Evolutionary conservation across 176 grass and related monocot genomes (phyloP).

Genomic region (Tillandsia leiboldiana): DNA sequence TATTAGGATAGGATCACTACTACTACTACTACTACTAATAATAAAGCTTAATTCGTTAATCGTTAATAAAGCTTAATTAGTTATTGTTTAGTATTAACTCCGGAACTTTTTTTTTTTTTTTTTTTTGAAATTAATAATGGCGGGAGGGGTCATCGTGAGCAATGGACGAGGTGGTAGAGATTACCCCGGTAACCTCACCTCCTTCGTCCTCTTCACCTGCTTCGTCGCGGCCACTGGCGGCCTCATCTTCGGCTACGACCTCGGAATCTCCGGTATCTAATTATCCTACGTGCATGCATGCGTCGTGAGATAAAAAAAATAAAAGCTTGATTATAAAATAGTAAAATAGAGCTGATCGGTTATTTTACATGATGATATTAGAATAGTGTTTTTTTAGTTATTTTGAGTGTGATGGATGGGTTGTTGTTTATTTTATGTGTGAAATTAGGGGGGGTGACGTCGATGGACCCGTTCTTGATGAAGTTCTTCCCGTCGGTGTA

Average conservation of each 20-base stretch:
- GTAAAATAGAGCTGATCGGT: background rate
- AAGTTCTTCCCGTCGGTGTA: slow-evolving; percentile 89
- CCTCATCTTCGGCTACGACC: slow-evolving; percentile 93
- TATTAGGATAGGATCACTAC: too few species aligned
- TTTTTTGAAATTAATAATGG: slow-evolving; percentile 26
- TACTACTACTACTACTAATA: background rate
- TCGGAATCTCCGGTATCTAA: slow-evolving; percentile 76
- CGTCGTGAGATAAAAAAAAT: background rate
- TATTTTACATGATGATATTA: background rate
- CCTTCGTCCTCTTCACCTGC: slow-evolving; percentile 79
- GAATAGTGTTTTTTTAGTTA: too few species aligned
- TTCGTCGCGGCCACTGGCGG: slow-evolving; percentile 89
- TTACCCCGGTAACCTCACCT: slow-evolving; percentile 80
- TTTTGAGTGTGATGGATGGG: too few species aligned
- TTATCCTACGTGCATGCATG: background rate
- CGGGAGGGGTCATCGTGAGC: slow-evolving; percentile 57
- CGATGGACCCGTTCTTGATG: slow-evolving; percentile 65
- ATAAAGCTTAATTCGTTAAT: too few species aligned
- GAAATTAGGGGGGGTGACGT: slow-evolving; percentile 71
- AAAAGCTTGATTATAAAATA: background rate
- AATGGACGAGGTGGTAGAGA: slow-evolving; percentile 39
- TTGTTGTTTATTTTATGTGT: background rate
- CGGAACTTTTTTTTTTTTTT: background rate
- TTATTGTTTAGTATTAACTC: background rate
- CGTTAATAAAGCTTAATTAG: too few species aligned